These are phyloP conservation scores for Calonectria crousiana DNA, from an alignment of 2,329 filamentous ascomycete species.

Conservation along the genomic window DNA sequence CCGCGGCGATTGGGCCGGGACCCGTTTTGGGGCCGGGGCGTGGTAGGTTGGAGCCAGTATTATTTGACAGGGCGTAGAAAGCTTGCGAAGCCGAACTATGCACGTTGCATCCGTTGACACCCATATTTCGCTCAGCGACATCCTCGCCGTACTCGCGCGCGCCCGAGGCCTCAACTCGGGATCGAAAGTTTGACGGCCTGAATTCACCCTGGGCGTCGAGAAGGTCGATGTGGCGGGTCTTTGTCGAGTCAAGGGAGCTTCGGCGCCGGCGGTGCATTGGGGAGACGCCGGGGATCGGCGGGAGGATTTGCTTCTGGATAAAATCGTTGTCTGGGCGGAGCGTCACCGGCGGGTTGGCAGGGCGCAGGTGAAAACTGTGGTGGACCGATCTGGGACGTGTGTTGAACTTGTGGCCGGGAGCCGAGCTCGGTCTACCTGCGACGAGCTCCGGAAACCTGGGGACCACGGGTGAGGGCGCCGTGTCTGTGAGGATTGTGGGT, in stretches of 20 bases:
- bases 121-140: constrained; percentile 72
- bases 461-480: constrained; percentile 34
- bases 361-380: constrained; percentile 36
- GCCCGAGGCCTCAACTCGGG: constrained; percentile 63
- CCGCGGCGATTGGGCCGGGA: constrained; percentile 34
- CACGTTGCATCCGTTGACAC: constrained; percentile 50
- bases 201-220: constrained; percentile 69
- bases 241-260: constrained; percentile 36
- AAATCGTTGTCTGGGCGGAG: constrained; percentile 29
- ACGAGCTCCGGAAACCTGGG: constrained; percentile 31
- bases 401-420: constrained; percentile 24
- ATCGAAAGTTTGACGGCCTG: constrained; percentile 60
- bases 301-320: constrained; percentile 26
- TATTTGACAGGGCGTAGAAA: constrained; percentile 47
- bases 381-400: constrained; percentile 26
- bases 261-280: constrained; percentile 35
- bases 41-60: constrained; percentile 12
- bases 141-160: constrained; percentile 72
- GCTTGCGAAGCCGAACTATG: constrained; percentile 50
- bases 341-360: constrained; percentile 33
- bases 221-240: constrained; percentile 59
- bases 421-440: constrained; percentile 35
- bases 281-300: constrained; percentile 37
- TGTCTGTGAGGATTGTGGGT: background rate
- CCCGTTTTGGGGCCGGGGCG: background rate